Base-by-base conservation (phyloP, 192 early-diverging fungal species). In the Umbelopsis isabellina region DNA sequence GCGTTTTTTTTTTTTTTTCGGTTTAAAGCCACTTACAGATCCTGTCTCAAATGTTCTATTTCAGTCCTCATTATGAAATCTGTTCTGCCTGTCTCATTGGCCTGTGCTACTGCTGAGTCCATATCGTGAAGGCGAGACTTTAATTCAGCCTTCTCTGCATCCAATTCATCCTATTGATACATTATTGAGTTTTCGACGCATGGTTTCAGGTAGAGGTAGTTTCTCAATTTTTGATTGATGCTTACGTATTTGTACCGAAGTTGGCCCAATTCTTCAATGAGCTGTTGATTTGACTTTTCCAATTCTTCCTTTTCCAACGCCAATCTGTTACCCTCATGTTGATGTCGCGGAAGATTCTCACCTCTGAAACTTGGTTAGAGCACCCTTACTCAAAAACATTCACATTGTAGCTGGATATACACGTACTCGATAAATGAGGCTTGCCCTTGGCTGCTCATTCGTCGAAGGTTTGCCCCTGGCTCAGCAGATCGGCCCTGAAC, bases 41-140 rank as follows among this genome's bases (percentile, higher is more conserved):
- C 93, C 50, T 88, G 86, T 58, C 91, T 93, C 70, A 98, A 75
- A 50, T 89, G 90, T 48, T 95, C 93, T 58, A 96, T 94, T 79
- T 98, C 96, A 30, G 90, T 83, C 18, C 87, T 82, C 82, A 95
- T 84, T 30, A 97, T 68, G 71, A 94, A 97, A 70, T 98, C 95
- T 15, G 88, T 83, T 72, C 92, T 90, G 16, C 93, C 95, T 22
- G 87, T 87, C 72, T 92, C 88, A 70, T 88, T 82, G 16, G 90
- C 85, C 21, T 87, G 85, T 22, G 87, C 85, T 68, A 94, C 80
- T 0, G 90, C 83, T 45, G 82, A 79, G 72, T 97, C 94, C 80
- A 95, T 82, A 49, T 98, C 95, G 25, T 84, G 83, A 77, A 98
- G 80, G 48, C 90, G 84, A 48, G 72, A 75, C 70, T 90, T 86